Percentiles rank a stretch among this genome's conserved stretches.
Conservation (phyloP, 371 early-diverging fungal genomes). For the Mucor mucedo region DNA sequence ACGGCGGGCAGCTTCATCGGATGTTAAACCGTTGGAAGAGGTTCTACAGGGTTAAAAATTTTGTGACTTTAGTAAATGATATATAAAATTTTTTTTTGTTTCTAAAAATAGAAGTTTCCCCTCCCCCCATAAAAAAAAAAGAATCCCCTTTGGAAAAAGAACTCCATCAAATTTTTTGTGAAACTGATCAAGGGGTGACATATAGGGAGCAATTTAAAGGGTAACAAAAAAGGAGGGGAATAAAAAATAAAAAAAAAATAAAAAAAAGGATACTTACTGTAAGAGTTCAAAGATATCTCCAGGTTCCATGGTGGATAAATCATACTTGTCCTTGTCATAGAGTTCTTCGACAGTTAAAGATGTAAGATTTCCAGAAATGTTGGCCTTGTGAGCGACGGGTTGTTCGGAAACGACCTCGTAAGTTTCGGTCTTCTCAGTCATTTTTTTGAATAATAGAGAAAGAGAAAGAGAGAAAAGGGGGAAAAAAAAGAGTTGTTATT, state of each 20-base stretch:
- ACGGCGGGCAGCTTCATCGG: slow-evolving; percentile 69
- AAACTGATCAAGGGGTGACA: slow-evolving; percentile 11
- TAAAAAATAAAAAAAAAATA: slow-evolving; percentile 17
- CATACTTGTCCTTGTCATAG: slow-evolving; percentile 83
- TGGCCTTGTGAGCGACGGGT: slow-evolving; percentile 29
- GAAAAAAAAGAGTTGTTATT: neutral
- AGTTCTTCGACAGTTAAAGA: slow-evolving; percentile 74
- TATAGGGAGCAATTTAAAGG: slow-evolving; percentile 8
- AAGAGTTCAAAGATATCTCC: slow-evolving; percentile 73
- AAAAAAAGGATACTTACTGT: slow-evolving; percentile 49
- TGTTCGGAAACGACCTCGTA: slow-evolving; percentile 29
- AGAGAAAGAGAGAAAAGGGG: slow-evolving; percentile 2
- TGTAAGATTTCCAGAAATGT: slow-evolving; percentile 60
- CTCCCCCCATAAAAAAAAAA: neutral
- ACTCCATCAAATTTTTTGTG: neutral
- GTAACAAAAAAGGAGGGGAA: slow-evolving; percentile 8
- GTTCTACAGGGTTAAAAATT: slow-evolving; percentile 44
- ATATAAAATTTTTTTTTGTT: neutral
- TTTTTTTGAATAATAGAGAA: slow-evolving; percentile 13
- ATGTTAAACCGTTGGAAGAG: slow-evolving; percentile 64
- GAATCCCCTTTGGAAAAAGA: neutral
- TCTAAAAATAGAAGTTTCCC: slow-evolving; percentile 4
- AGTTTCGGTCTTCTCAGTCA: slow-evolving; percentile 42
- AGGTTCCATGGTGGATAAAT: slow-evolving; percentile 81
- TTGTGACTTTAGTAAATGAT: slow-evolving; percentile 19